Evolutionary conservation across 1,284 basidiomycete species (phyloP).

Genomic region (Malassezia cuniculi): DNA sequence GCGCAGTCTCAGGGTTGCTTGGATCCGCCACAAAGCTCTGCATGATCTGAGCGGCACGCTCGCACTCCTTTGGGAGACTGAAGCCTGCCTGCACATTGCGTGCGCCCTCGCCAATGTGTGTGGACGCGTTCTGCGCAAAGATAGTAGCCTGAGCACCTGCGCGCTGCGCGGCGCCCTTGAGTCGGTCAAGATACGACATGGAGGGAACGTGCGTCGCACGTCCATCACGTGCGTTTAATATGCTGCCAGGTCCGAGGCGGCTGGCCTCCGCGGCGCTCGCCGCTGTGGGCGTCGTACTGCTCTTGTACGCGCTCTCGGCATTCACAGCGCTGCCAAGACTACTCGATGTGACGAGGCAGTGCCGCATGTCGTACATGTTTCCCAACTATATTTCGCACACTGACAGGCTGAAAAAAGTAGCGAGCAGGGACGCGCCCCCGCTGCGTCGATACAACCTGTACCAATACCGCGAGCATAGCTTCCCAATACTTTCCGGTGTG

Average conservation of each 20-base stretch:
- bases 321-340: slow-evolving; percentile 20
- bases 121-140: slow-evolving; percentile 32
- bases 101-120: slow-evolving; percentile 29
- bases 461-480: slow-evolving; percentile 64
- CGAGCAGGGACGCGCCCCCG: slow-evolving; percentile 54
- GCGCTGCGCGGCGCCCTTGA: slow-evolving; percentile 64
- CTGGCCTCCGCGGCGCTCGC: too few relatives aligned
- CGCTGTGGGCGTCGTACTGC: not conserved
- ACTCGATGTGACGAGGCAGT: slow-evolving; percentile 47
- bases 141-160: slow-evolving; percentile 50
- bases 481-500: not conserved
- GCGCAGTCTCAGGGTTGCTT: slow-evolving; percentile 69
- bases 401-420: slow-evolving; percentile 46
- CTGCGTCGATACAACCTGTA: slow-evolving; percentile 66
- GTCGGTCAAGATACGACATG: slow-evolving; percentile 61
- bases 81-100: slow-evolving; percentile 36
- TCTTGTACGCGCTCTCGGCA: slow-evolving; percentile 16
- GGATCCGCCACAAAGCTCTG: slow-evolving; percentile 85
- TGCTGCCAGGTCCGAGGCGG: too few relatives aligned
- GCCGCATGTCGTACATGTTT: slow-evolving; percentile 95
- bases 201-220: too few relatives aligned
- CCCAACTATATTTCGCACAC: slow-evolving; percentile 63
- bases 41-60: slow-evolving; percentile 81
- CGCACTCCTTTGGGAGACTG: slow-evolving; percentile 41
- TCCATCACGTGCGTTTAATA: too few relatives aligned